Evolutionary conservation across 2,329 filamentous ascomycete genomes (phyloP), one percentile per base, ranked within the genome.

Genomic region (Colletotrichum liaoningense): DNA sequence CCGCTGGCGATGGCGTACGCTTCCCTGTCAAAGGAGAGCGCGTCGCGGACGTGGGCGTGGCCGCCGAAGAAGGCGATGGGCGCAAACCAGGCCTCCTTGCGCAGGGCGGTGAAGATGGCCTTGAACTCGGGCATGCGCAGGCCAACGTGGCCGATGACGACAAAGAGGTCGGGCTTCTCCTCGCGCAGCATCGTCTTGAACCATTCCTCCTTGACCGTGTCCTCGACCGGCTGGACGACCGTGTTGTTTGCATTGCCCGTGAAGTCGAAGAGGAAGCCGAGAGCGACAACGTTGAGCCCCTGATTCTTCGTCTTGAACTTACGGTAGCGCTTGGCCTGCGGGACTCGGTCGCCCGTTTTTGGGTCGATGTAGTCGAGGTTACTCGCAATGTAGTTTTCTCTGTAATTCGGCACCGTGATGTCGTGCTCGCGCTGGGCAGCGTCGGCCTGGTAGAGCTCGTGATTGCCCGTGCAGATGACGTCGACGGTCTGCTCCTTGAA

Each of bases 231-330:
- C 77, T 94, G 92, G 0, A 98, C 94, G 4, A 94, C 86, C 0
- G 94, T 97, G 81, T 98, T 98, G 81, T 98, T 97, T 69, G 93
- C 93, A 81, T 98, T 98, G 22, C 92, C 92, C 1, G 90, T 94
- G 78, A 99, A 99, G 83, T 99, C 92, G 82, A 98, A 99, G 4
- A 99, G 85, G 82, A 99, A 98, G 2, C 97, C 97, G 81, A 99
- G 95, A 0, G 96, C 94, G 62, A 97, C 86, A 71, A 99, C 91
- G 19, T 93, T 90, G 73, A 98, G 91, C 5, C 93, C 93, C 77
- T 94, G 94, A 76, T 97, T 95, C 86, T 95, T 95, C 6, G 97
- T 99, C 69, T 90, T 95, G 83, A 99, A 98, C 80, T 94, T 97
- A 81, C 93, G 92, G 83, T 92, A 98, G 12, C 95, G 90, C 77